Conservation (phyloP, 1,284 basidiomycete genomes). For the Mycena citricolor region DNA sequence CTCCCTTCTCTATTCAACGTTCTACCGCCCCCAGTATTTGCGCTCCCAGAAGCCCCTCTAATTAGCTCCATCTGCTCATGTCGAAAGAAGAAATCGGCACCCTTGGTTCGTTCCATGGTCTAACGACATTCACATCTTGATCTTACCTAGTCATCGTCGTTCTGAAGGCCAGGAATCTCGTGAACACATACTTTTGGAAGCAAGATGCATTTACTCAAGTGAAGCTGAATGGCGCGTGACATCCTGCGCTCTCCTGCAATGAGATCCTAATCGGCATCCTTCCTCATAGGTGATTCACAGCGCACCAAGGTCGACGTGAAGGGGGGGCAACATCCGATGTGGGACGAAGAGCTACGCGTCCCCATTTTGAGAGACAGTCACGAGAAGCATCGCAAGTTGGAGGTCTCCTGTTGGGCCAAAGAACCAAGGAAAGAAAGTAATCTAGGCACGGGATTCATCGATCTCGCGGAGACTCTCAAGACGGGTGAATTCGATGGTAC, state of each 20-base stretch:
- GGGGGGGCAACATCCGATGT: constrained; percentile 76
- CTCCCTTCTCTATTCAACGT: constrained; percentile 16
- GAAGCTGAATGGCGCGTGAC: constrained; percentile 41
- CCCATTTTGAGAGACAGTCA: constrained; percentile 47
- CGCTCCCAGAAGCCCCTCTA: too few species aligned
- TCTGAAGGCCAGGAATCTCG: constrained; percentile 70
- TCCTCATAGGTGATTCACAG: constrained; percentile 44
- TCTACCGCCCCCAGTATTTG: too few species aligned
- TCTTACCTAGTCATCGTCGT: constrained; percentile 54
- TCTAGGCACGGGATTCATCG: constrained; percentile 60
- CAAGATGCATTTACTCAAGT: constrained; percentile 68
- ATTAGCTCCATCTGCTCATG: neutral
- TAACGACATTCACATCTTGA: neutral
- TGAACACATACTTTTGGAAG: constrained; percentile 75
- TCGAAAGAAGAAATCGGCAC: constrained; percentile 53
- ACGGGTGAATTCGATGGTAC: constrained; percentile 77
- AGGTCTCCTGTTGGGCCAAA: constrained; percentile 64
- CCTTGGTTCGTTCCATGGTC: constrained; percentile 33
- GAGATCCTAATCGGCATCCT: constrained; percentile 10
- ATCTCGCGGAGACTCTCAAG: constrained; percentile 65
- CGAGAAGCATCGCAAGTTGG: constrained; percentile 53
- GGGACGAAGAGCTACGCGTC: constrained; percentile 73
- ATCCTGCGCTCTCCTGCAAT: constrained; percentile 5
- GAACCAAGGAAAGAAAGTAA: constrained; percentile 60
- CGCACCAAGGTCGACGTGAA: constrained; percentile 62